A percentile compares a stretch with the other conserved stretches of the same genome.
Evolutionary conservation across 768 basidiomycete genomes (phyloP).

Genomic region (Gyrodon lividus): DNA sequence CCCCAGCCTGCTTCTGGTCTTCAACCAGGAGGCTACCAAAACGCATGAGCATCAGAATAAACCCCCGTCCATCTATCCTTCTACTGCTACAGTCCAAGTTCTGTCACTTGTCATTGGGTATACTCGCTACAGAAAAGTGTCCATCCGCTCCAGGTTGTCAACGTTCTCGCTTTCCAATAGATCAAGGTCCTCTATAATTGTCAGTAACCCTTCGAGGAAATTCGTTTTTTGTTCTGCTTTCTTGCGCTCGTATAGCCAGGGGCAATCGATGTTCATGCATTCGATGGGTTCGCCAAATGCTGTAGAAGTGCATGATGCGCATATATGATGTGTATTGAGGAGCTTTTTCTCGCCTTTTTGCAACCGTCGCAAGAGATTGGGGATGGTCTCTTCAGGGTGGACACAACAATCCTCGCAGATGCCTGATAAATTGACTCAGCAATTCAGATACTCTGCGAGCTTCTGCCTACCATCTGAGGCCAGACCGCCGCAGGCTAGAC

Average conservation of each 20-base stretch:
- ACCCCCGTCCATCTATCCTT: background rate
- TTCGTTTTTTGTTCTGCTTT: conserved; percentile 48
- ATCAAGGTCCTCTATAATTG: conserved; percentile 31
- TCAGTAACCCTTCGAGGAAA: conserved; percentile 29
- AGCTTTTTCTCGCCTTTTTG: conserved; percentile 56
- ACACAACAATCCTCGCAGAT: conserved; percentile 64
- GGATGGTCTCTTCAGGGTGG: conserved; percentile 52
- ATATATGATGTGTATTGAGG: conserved; percentile 61
- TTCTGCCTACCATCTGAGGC: conserved; percentile 49
- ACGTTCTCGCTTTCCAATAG: background rate
- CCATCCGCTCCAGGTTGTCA: background rate
- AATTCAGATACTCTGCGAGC: background rate
- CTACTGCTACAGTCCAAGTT: background rate
- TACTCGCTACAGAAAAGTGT: conserved; percentile 2
- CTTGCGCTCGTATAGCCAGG: conserved; percentile 73
- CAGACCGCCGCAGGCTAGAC: conserved; percentile 61
- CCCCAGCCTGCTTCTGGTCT: conserved; percentile 15
- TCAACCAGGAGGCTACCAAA: conserved; percentile 28
- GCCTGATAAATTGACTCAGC: conserved; percentile 33
- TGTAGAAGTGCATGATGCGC: conserved; percentile 63
- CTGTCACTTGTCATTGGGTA: background rate
- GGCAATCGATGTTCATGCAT: conserved; percentile 87
- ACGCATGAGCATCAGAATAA: conserved; percentile 15
- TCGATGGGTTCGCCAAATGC: conserved; percentile 56
- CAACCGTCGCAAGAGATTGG: conserved; percentile 54